A percentile compares a stretch with the other conserved stretches of the same genome.
Conservation (phyloP, 164 flowering plant species). For the Houttuynia cordata region DNA sequence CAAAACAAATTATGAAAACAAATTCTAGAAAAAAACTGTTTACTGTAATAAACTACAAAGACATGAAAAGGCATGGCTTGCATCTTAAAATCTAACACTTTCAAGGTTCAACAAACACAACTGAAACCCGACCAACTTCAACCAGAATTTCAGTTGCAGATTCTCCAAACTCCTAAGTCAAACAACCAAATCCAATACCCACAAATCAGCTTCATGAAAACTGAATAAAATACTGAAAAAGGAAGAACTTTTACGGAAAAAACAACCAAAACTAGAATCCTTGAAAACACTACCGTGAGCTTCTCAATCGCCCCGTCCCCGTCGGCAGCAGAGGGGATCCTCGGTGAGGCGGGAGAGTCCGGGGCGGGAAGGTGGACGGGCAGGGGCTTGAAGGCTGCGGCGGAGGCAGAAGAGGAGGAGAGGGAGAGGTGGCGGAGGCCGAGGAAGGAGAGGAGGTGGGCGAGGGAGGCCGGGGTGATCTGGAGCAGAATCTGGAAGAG, state of each 20-base stretch:
- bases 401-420: slow-evolving; percentile 15
- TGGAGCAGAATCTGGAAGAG: slow-evolving; percentile 63
- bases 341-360: background rate
- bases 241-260: background rate
- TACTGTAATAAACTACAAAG: too few species aligned
- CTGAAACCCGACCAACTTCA: background rate
- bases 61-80: too few species aligned
- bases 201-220: background rate
- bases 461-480: slow-evolving; percentile 26
- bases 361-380: slow-evolving; percentile 37
- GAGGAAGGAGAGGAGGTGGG: slow-evolving; percentile 28
- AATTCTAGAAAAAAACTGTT: too few species aligned
- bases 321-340: slow-evolving; percentile 2
- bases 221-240: background rate
- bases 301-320: slow-evolving; percentile 16
- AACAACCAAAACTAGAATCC: background rate
- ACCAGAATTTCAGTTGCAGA: background rate
- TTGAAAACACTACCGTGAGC: slow-evolving; percentile 29
- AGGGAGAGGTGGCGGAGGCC: slow-evolving; percentile 22
- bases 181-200: slow-evolving; percentile 1
- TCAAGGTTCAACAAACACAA: background rate
- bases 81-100: background rate
- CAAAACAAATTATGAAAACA: too few species aligned
- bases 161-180: background rate
- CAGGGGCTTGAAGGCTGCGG: slow-evolving; percentile 35